Percentiles rank a stretch among this genome's conserved stretches.
Conservation (phyloP, 1,139 yeast genomes). For the Pichia terricola region DNA sequence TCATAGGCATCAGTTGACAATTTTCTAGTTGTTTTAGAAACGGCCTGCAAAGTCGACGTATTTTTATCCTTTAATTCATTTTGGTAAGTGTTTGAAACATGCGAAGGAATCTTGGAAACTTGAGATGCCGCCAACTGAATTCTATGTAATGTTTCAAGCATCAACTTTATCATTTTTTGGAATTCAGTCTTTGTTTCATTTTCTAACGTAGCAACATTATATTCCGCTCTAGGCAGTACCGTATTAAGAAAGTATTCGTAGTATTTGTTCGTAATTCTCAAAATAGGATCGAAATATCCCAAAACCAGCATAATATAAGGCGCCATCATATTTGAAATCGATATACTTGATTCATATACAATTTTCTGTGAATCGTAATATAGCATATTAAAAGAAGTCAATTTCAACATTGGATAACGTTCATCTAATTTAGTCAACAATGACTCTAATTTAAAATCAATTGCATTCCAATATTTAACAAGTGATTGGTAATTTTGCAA, state of each 20-base stretch:
- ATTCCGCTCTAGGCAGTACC: slow-evolving; percentile 14
- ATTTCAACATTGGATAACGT: slow-evolving; percentile 15
- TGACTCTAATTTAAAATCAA: slow-evolving; percentile 13
- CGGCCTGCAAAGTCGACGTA: slow-evolving; percentile 20
- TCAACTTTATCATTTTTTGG: slow-evolving; percentile 13
- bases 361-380: slow-evolving; percentile 4
- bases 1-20: slow-evolving; percentile 24
- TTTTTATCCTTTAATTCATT: slow-evolving; percentile 18
- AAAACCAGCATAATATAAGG: slow-evolving; percentile 5
- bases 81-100: slow-evolving; percentile 20
- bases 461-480: slow-evolving; percentile 12
- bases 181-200: slow-evolving; percentile 12
- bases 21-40: slow-evolving; percentile 24
- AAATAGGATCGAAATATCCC: slow-evolving; percentile 13
- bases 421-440: slow-evolving; percentile 14
- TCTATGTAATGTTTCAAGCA: slow-evolving; percentile 14
- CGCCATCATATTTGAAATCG: slow-evolving; percentile 3
- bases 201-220: slow-evolving; percentile 2
- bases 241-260: slow-evolving; percentile 15
- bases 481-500: slow-evolving; percentile 11
- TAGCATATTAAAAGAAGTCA: slow-evolving; percentile 10
- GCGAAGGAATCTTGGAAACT: slow-evolving; percentile 20
- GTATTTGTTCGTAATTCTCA: slow-evolving; percentile 16
- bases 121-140: slow-evolving; percentile 14
- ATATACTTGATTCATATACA: slow-evolving; percentile 3